Conservation (phyloP, 345 rosid genomes). For the Erodium maritimum region DNA sequence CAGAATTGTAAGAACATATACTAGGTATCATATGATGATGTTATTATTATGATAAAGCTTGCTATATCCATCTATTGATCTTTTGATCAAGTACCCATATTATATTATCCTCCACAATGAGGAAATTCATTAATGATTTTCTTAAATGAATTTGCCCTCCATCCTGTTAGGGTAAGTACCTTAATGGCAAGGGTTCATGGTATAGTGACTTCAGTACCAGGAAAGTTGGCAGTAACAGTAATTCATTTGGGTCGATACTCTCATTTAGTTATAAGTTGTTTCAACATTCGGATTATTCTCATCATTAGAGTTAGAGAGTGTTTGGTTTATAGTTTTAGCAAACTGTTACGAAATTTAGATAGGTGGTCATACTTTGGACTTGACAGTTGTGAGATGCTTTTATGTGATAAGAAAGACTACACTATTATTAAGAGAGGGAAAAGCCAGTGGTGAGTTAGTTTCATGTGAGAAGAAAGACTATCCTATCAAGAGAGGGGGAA, state of each 20-base stretch:
- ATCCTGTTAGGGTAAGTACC: neutral
- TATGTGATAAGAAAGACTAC: neutral
- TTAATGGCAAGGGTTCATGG: neutral
- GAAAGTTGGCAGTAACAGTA: neutral
- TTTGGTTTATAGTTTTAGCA: neutral
- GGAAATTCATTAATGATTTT: neutral
- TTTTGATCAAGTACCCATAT: no score
- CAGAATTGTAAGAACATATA: neutral
- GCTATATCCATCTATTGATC: neutral
- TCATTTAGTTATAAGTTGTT: no score
- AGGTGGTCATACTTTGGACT: neutral
- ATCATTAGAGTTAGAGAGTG: neutral
- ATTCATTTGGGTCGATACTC: neutral
- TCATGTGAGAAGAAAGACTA: no score
- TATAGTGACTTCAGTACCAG: neutral
- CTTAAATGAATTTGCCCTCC: neutral
- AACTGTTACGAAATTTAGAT: neutral
- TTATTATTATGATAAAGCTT: neutral
- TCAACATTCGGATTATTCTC: neutral
- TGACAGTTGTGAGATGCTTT: neutral
- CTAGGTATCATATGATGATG: neutral
- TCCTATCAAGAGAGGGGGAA: no score
- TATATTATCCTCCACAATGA: neutral
- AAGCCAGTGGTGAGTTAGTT: no score
- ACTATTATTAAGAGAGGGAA: no score